Evolutionary conservation across 441 rosid genomes (phyloP).

Genomic region (Populus hybrid): DNA sequence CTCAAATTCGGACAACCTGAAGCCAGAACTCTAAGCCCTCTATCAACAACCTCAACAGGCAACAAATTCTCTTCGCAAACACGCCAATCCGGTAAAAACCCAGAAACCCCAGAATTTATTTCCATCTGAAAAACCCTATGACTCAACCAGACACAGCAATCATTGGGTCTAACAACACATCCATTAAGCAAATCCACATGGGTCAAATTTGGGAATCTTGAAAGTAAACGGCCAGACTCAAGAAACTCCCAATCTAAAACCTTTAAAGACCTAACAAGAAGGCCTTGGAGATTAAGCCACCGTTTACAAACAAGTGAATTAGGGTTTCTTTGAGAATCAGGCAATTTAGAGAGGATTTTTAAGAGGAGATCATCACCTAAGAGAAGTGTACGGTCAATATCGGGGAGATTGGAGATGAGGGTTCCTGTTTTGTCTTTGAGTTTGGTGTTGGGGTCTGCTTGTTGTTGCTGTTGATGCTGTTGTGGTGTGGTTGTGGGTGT

Average conservation of each 20-base stretch:
- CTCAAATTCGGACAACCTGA: conserved; percentile 59
- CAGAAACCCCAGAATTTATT: conserved; percentile 33
- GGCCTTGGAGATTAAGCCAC: conserved; percentile 76
- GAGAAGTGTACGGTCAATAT: conserved; percentile 58
- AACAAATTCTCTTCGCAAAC: conserved; percentile 35
- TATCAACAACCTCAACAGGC: conserved; percentile 38
- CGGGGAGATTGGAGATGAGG: conserved; percentile 39
- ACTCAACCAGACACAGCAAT: conserved; percentile 44
- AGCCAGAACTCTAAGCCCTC: conserved; percentile 50
- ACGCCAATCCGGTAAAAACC: conserved; percentile 36
- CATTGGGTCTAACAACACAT: conserved; percentile 35
- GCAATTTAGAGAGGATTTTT: conserved; percentile 52
- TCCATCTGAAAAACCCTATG: conserved; percentile 39
- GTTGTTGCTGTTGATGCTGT: neutral
- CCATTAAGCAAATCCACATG: conserved; percentile 52
- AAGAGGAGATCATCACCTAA: conserved; percentile 61
- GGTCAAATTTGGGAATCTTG: conserved; percentile 64
- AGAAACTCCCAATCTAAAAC: conserved; percentile 68
- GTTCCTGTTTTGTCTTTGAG: conserved; percentile 34
- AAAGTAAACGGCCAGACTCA: conserved; percentile 54
- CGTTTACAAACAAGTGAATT: conserved; percentile 79
- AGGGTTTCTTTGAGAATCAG: conserved; percentile 41
- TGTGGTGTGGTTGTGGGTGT: conserved; percentile 32
- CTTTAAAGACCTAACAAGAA: conserved; percentile 57
- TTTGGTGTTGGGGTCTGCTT: conserved; percentile 24